phyloP scores from a whole-genome alignment of 768 basidiomycete genomes.

The Russula vinacea region DNA sequence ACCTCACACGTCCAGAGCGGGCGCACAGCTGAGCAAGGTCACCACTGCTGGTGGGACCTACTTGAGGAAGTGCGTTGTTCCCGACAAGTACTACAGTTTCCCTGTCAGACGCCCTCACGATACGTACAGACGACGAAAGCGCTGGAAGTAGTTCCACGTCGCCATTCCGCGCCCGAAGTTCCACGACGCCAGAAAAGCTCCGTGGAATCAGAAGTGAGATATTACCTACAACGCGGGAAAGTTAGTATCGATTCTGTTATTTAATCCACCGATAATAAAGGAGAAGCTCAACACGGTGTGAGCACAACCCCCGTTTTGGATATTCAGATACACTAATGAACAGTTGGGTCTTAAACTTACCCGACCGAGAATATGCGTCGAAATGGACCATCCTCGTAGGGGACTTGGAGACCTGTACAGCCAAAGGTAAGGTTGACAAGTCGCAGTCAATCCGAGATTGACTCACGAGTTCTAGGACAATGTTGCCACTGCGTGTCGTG shows the following conservation, averaged over 20 bases:
- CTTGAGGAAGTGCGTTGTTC: constrained; percentile 5
- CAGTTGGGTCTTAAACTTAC: constrained; percentile 13
- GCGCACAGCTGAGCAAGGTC: constrained; percentile 20
- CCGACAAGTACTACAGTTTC: constrained; percentile 24
- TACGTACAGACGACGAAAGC: constrained; percentile 13
- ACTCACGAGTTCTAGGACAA: constrained; percentile 24
- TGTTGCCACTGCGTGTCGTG: constrained; percentile 21
- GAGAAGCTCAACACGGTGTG: constrained; percentile 3
- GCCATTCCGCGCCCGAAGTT: constrained; percentile 22
- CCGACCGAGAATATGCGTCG: constrained; percentile 24
- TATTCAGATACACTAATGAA: constrained; percentile 6
- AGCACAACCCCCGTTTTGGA: constrained; percentile 14
- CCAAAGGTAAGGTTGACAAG: not conserved
- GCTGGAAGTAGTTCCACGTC: constrained; percentile 19
- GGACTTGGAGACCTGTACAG: constrained; percentile 22
- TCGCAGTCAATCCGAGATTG: not conserved
- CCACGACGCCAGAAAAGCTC: constrained; percentile 25
- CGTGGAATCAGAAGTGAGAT: constrained; percentile 27
- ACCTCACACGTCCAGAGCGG: constrained; percentile 16
- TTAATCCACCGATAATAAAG: constrained; percentile 13
- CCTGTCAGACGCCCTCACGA: constrained; percentile 10
- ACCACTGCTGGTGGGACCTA: not conserved
- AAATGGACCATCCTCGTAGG: constrained; percentile 15
- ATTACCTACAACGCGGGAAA: constrained; percentile 25
- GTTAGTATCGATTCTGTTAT: constrained; percentile 17